These are phyloP conservation scores for Vanderwaltozyma tropicalis DNA, from an alignment of 805 yeast species.

Conservation along the genomic window DNA sequence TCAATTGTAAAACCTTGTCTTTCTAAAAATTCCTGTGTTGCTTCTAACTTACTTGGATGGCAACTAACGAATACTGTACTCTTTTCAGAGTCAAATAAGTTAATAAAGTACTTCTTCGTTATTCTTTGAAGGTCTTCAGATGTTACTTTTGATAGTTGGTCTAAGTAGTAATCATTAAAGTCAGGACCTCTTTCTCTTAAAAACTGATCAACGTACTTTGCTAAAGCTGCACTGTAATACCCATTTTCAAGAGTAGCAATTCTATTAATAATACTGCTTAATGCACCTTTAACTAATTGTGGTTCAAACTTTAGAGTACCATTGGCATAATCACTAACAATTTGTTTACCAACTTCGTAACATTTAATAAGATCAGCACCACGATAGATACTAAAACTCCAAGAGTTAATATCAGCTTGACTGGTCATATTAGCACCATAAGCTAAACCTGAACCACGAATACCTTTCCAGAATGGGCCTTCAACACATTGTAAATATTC, in stretches of 20 bases:
- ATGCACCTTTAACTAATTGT: slow-evolving; percentile 56
- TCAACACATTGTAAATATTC: slow-evolving; percentile 78
- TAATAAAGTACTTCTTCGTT: slow-evolving; percentile 50
- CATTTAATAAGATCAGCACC: slow-evolving; percentile 71
- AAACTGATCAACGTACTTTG: slow-evolving; percentile 55
- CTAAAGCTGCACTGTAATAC: slow-evolving; percentile 50
- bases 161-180: slow-evolving; percentile 45
- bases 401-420: slow-evolving; percentile 53
- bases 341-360: slow-evolving; percentile 49
- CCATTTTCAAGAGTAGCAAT: slow-evolving; percentile 64
- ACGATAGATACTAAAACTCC: slow-evolving; percentile 61
- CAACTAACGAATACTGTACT: slow-evolving; percentile 63
- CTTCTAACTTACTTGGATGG: slow-evolving; percentile 52
- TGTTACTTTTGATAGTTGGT: slow-evolving; percentile 42
- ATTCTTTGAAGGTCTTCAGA: slow-evolving; percentile 29
- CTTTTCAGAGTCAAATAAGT: slow-evolving; percentile 46
- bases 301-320: slow-evolving; percentile 49
- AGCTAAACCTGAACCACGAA: slow-evolving; percentile 89
- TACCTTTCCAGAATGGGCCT: slow-evolving; percentile 95
- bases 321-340: slow-evolving; percentile 48
- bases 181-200: slow-evolving; percentile 63
- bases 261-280: slow-evolving; percentile 62
- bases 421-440: slow-evolving; percentile 68
- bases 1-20: slow-evolving; percentile 49
- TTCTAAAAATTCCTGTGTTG: slow-evolving; percentile 37